Conservation (phyloP, 2,329 filamentous ascomycete genomes). For the Hypoxylon sp. region DNA sequence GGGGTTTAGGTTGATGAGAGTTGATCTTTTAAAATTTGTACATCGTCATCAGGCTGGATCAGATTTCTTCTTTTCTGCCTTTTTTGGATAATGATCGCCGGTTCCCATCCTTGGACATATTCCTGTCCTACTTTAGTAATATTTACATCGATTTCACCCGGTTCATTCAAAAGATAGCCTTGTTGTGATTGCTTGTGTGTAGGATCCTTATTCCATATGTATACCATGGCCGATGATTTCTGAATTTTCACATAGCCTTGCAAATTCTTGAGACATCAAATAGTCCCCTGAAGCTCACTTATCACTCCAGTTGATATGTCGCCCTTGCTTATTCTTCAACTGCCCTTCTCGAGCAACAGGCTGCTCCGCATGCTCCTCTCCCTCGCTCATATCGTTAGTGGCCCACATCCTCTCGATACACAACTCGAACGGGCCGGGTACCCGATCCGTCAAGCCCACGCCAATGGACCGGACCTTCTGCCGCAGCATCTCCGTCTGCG, state of each 20-base stretch:
- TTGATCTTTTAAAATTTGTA: conserved; percentile 6
- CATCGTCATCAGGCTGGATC: background rate
- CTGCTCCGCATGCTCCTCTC: conserved; percentile 49
- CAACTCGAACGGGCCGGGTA: conserved; percentile 90
- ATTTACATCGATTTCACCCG: background rate
- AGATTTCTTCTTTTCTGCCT: background rate
- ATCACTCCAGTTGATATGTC: conserved; percentile 60
- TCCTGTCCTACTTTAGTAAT: background rate
- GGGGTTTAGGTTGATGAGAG: background rate
- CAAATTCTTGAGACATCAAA: background rate
- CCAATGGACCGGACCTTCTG: conserved; percentile 90
- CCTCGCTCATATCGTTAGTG: conserved; percentile 74
- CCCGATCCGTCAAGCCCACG: conserved; percentile 88
- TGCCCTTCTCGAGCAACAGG: conserved; percentile 53
- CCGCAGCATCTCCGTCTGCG: conserved; percentile 88
- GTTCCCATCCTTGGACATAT: background rate
- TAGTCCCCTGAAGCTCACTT: conserved; percentile 38
- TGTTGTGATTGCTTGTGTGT: background rate
- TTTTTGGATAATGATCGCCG: background rate
- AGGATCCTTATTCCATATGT: background rate
- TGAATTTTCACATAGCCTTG: background rate
- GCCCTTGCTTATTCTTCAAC: conserved; percentile 60
- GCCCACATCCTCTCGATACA: conserved; percentile 91
- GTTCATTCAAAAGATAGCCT: background rate
- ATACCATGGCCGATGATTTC: background rate